Evolutionary conservation across 768 basidiomycete genomes (phyloP), one percentile per base, ranked within the genome.

Genomic region (Agrocybe praecox): DNA sequence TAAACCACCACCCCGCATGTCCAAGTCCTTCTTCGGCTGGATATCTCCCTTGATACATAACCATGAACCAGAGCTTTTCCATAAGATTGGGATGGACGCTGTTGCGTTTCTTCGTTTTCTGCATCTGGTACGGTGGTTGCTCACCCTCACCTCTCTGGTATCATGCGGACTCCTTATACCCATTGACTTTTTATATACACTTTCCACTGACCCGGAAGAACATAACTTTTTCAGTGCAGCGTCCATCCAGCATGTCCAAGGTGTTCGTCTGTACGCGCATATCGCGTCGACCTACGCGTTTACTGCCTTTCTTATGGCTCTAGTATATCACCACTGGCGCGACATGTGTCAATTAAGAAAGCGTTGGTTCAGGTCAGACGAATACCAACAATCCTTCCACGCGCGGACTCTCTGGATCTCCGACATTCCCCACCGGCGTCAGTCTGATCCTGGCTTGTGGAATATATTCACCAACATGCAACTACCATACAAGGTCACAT

Each of bases 71-170:
- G 86, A 90, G 53, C 82, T 94, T 22, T 71, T 93, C 26, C 79
- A 84, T 55, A 87, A 85, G 65, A 74, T 88, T 66, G 93, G 94
- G 12, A 81, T 94, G 8, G 94, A 96, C 62, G 92, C 92, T 1
- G 86, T 91, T 34, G 80, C 87, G 21, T 96, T 88, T 69, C 80
- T 96, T 36, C 85, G 91, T 21, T 94, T 96, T 71, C 79, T 90
- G 18, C 84, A 90, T 49, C 82, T 96, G 74, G 77, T 86, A 63
- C 84, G 90, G 12, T 77, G 74, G 65, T 69, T 87, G 43, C 89
- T 90, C 73, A 69, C 78, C 24, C 60, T 69, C 23, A 74, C 86
- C 46, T 83, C 84, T 0, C 29, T 81, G 24, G 67, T 87, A 36
- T 74, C 78, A 7, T 89, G 88, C 61, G 81, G 71, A 36, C 72